Evolutionary conservation across 1,284 basidiomycete genomes (phyloP), one percentile per base, ranked within the genome.

Genomic region (Fomitiporia mediterranea): DNA sequence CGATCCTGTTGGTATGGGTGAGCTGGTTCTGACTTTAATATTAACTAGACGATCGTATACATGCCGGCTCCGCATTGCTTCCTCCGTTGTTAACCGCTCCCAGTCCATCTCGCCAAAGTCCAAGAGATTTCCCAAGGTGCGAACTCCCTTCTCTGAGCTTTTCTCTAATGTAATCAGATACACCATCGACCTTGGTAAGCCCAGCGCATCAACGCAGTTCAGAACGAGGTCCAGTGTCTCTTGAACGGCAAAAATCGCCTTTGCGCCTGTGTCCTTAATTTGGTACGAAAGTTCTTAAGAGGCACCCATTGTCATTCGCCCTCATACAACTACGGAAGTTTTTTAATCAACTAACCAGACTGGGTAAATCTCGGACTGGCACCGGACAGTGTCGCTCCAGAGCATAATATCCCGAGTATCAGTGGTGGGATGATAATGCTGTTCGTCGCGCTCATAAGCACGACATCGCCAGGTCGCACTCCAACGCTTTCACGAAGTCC

Each of bases 371-470:
- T 56, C 13, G 60, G 58, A 50, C 60, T 61, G 30, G 55, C 55
- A 8, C 60, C 60, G 3, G 60, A 57, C 13, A 61, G 49, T 8
- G 51, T 61, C 4, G 55, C 60, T 3, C 60, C 60, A 11, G 60
- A 58, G 37, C 60, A 61, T 2, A 60, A 39, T 30, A 48, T 56
- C 7, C 60, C 60, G 23, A 61, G 56, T 28, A 60, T 56, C n/a
- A 58, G 47, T 27, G 60, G 55, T 28, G 60, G 60, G 27, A 55
- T 51, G 35, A 51, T 21, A 19, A 60, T 48, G 38, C 59, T 51
- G 30, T 61, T 61, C 5, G 55, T 34, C 28, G 58, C 37, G 32
- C 55, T 50, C 21, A 60, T 19, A 17, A 61, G 51, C 11, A 61
- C 60, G 2, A 61, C 59, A 17, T 61, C 60, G 13, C 59, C 55